Conservation (phyloP, 2,329 filamentous ascomycete genomes). For the Eutypa lata region DNA sequence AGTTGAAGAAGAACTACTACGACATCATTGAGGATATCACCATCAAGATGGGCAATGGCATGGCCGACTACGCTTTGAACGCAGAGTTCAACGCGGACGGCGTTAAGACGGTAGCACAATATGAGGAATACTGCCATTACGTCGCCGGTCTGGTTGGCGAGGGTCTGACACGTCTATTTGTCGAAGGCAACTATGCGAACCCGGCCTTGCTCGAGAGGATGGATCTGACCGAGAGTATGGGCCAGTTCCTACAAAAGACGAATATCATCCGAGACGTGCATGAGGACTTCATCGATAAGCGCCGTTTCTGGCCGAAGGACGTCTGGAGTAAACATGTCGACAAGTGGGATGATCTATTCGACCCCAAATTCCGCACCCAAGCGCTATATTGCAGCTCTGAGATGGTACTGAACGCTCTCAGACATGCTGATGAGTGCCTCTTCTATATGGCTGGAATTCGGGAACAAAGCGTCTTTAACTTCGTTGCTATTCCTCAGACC, state of each 20-base stretch:
- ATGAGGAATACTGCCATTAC: slow-evolving; percentile 96
- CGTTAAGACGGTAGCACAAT: slow-evolving; percentile 80
- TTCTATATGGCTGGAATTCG: slow-evolving; percentile 94
- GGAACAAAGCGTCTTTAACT: slow-evolving; percentile 98
- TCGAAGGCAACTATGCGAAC: slow-evolving; percentile 83
- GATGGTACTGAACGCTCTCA: slow-evolving; percentile 88
- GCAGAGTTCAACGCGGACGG: slow-evolving; percentile 70
- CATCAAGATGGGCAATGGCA: slow-evolving; percentile 93
- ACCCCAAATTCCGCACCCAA: slow-evolving; percentile 70
- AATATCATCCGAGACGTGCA: slow-evolving; percentile 97
- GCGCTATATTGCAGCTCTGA: slow-evolving; percentile 86
- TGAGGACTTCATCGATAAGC: slow-evolving; percentile 83
- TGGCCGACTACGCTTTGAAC: slow-evolving; percentile 92
- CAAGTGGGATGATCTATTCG: slow-evolving; percentile 85
- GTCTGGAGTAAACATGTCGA: slow-evolving; percentile 96
- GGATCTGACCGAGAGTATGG: slow-evolving; percentile 90
- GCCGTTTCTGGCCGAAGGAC: slow-evolving; percentile 92
- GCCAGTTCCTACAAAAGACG: slow-evolving; percentile 94
- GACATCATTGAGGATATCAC: slow-evolving; percentile 91
- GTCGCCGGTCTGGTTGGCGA: slow-evolving; percentile 98
- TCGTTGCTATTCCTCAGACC: slow-evolving; percentile 90
- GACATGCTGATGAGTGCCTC: slow-evolving; percentile 87
- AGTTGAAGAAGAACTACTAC: slow-evolving; percentile 80
- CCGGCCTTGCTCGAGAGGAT: slow-evolving; percentile 75
- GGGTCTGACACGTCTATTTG: slow-evolving; percentile 85